phyloP scores from a whole-genome alignment of 306 rosid species.

The Biancaea sappan region DNA sequence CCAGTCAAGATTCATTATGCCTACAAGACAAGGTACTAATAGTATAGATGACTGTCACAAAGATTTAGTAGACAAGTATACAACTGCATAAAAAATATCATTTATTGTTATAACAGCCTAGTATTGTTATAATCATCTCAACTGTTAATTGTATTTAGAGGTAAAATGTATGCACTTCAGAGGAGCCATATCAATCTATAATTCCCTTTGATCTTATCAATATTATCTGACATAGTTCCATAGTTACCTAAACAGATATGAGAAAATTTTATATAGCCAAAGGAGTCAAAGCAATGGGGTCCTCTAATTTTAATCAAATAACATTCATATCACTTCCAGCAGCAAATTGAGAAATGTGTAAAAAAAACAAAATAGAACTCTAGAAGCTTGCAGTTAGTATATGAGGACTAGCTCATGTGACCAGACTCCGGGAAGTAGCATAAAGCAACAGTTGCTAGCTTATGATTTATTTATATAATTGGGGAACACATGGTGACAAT shows the following conservation, averaged over 20 bases:
- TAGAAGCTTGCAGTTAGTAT: constrained; percentile 12
- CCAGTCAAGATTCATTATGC: background rate
- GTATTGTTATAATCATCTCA: background rate
- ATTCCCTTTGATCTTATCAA: background rate
- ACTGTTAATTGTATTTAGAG: constrained; percentile 9
- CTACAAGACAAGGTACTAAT: background rate
- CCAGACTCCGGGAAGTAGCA: constrained; percentile 3
- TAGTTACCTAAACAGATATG: constrained; percentile 1
- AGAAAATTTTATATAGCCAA: background rate
- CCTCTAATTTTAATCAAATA: background rate
- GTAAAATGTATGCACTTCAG: background rate
- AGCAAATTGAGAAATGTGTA: background rate
- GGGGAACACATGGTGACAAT: constrained; percentile 18
- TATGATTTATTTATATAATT: background rate
- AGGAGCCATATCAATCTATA: background rate
- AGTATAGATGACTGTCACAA: background rate
- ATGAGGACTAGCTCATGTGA: constrained; percentile 8
- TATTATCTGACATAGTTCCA: background rate
- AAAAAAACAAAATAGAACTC: too few species aligned
- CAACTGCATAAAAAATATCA: background rate
- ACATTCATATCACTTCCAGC: constrained; percentile 14
- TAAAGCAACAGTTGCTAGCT: constrained; percentile 17
- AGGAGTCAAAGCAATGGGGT: background rate
- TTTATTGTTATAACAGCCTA: background rate
- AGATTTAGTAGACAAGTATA: background rate